phyloP scores from a whole-genome alignment of 176 grass and related monocot genomes.

The Rhynchospora pubera region DNA sequence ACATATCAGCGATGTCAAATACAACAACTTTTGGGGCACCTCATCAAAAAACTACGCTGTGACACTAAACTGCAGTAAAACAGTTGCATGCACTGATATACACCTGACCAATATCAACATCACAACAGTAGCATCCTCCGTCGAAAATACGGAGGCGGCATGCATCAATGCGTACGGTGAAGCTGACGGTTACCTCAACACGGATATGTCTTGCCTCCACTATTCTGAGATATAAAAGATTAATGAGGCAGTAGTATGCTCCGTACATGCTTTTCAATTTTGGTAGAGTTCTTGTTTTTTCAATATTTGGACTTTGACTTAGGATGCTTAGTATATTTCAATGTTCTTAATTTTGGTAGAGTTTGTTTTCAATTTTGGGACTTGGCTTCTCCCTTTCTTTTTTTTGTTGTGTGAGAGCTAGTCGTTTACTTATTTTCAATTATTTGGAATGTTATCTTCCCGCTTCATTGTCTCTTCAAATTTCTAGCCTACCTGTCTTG shows the following conservation, averaged over 20 bases:
- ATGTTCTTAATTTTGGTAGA: not conserved
- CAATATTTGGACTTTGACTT: not conserved
- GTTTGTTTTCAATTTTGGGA: not conserved
- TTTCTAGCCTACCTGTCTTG: no score
- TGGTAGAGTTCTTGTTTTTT: not conserved
- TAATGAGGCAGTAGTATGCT: not conserved
- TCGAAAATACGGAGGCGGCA: not conserved
- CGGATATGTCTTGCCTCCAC: conserved; percentile 21
- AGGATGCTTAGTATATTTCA: not conserved
- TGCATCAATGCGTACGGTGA: conserved; percentile 29
- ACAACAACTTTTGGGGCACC: conserved; percentile 22
- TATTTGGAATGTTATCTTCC: not conserved
- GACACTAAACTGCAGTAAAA: conserved; percentile 29
- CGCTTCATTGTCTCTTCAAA: not conserved
- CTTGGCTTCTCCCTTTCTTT: not conserved
- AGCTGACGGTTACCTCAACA: conserved; percentile 11
- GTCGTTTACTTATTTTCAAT: not conserved
- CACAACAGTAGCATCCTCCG: not conserved
- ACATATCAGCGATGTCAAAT: conserved; percentile 26
- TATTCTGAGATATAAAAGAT: not conserved
- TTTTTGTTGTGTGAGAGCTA: not conserved
- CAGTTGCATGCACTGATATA: conserved; percentile 20
- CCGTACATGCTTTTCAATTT: not conserved
- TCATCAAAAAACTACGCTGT: conserved; percentile 10
- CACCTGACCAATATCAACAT: conserved; percentile 24